These are phyloP conservation scores for Neopestalotiopsis sp. DNA, from an alignment of 2,329 filamentous ascomycete species.

Conservation along the genomic window DNA sequence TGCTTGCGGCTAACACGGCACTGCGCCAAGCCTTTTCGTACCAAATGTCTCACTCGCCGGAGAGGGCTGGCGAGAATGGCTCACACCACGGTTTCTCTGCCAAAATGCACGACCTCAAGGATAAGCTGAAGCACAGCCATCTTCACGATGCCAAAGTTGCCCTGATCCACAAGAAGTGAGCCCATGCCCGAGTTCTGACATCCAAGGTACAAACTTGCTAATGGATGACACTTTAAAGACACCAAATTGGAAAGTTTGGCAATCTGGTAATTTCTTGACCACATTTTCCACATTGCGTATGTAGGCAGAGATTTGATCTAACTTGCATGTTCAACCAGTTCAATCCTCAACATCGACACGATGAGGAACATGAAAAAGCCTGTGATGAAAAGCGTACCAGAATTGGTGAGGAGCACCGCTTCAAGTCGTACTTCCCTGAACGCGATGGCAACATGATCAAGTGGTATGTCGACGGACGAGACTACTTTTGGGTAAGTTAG, in stretches of 20 bases:
- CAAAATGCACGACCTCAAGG: slow-evolving; percentile 52
- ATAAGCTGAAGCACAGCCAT: slow-evolving; percentile 60
- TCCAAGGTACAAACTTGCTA: neutral
- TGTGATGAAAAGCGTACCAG: slow-evolving; percentile 81
- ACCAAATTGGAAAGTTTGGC: slow-evolving; percentile 65
- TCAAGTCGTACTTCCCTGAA: slow-evolving; percentile 89
- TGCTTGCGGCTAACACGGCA: slow-evolving; percentile 12
- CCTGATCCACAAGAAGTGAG: slow-evolving; percentile 64
- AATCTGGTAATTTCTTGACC: slow-evolving; percentile 55
- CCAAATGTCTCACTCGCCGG: slow-evolving; percentile 16
- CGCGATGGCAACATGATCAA: slow-evolving; percentile 86
- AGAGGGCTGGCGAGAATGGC: slow-evolving; percentile 12
- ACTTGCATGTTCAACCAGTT: slow-evolving; percentile 52
- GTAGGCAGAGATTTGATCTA: slow-evolving; percentile 7
- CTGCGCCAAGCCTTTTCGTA: slow-evolving; percentile 7
- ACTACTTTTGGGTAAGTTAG: slow-evolving; percentile 80
- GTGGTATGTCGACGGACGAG: slow-evolving; percentile 95
- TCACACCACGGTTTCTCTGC: slow-evolving; percentile 43
- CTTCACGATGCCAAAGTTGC: slow-evolving; percentile 63
- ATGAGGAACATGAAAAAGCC: slow-evolving; percentile 86
- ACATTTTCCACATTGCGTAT: neutral
- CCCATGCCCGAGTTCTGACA: neutral
- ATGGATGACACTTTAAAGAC: neutral
- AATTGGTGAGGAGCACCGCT: slow-evolving; percentile 78
- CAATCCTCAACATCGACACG: slow-evolving; percentile 89